Evolutionary conservation across 176 grass and related monocot genomes (phyloP).

Genomic region (Aegilops sharonensis): DNA sequence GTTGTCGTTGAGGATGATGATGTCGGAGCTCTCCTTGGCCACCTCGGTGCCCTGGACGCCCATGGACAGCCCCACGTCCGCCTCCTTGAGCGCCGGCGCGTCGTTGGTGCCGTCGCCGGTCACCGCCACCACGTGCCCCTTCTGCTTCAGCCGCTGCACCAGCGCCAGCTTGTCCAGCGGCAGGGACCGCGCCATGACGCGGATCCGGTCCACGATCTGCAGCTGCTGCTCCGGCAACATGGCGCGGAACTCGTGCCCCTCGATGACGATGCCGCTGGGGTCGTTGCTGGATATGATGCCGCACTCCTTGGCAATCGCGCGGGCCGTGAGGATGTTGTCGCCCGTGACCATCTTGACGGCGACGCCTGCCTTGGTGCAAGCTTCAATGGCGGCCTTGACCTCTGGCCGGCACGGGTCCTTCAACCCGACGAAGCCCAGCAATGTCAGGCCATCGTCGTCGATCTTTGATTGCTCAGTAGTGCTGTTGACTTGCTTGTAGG

Average conservation of each 20-base stretch:
- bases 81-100: constrained; percentile 79
- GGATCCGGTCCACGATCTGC: constrained; percentile 49
- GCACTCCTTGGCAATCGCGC: constrained; percentile 74
- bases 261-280: constrained; percentile 36
- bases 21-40: constrained; percentile 86
- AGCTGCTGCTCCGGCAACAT: constrained; percentile 52
- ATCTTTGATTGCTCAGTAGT: too few species aligned
- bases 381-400: constrained; percentile 54
- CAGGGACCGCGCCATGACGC: constrained; percentile 58
- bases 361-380: constrained; percentile 53
- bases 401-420: constrained; percentile 84
- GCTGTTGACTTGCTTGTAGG: constrained; percentile 47
- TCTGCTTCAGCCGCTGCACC: constrained; percentile 76
- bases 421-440: constrained; percentile 36
- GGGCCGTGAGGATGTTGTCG: constrained; percentile 82
- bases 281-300: constrained; percentile 49
- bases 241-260: constrained; percentile 78
- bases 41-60: constrained; percentile 85
- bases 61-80: constrained; percentile 82
- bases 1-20: constrained; percentile 83
- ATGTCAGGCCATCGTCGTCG: too few species aligned
- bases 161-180: constrained; percentile 69
- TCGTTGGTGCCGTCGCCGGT: constrained; percentile 82
- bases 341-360: constrained; percentile 90
- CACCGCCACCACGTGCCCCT: constrained; percentile 78